These are phyloP conservation scores for Picochlorum sp. DNA, from an alignment of 139 green algal genomes.

Conservation along the genomic window DNA sequence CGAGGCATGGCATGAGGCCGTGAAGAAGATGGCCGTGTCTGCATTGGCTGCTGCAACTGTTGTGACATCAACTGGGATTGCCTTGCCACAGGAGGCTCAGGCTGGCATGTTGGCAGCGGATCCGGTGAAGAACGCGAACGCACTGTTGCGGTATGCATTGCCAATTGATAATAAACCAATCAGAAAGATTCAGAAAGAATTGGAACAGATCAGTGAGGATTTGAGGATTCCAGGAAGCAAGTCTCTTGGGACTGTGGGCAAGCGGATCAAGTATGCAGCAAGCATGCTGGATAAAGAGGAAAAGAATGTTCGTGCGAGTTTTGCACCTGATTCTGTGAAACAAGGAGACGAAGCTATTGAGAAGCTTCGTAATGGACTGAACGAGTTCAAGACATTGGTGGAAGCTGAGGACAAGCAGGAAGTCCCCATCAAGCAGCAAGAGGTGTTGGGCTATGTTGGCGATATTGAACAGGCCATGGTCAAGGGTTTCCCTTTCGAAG, in stretches of 20 bases:
- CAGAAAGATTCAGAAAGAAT: conserved; percentile 69
- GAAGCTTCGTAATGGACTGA: conserved; percentile 37
- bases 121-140: conserved; percentile 78
- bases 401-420: conserved; percentile 77
- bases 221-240: conserved; percentile 83
- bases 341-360: conserved; percentile 24
- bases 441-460: conserved; percentile 72
- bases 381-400: conserved; percentile 61
- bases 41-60: conserved; percentile 6
- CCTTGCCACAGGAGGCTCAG: conserved; percentile 7
- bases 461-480: conserved; percentile 92
- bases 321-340: conserved; percentile 70
- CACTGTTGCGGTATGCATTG: conserved; percentile 89
- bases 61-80: background rate
- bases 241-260: conserved; percentile 57
- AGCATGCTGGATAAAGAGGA: conserved; percentile 46
- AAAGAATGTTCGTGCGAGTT: conserved; percentile 46
- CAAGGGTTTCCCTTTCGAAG: conserved; percentile 80
- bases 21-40: background rate
- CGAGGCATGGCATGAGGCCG: no score
- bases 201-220: conserved; percentile 84
- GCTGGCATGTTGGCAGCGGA: conserved; percentile 24
- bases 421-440: conserved; percentile 70
- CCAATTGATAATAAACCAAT: conserved; percentile 92
- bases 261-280: conserved; percentile 44